These are phyloP conservation scores for Thraustochytrium sp. DNA, from an alignment of 352 stramenopile species.

Conservation along the genomic window DNA sequence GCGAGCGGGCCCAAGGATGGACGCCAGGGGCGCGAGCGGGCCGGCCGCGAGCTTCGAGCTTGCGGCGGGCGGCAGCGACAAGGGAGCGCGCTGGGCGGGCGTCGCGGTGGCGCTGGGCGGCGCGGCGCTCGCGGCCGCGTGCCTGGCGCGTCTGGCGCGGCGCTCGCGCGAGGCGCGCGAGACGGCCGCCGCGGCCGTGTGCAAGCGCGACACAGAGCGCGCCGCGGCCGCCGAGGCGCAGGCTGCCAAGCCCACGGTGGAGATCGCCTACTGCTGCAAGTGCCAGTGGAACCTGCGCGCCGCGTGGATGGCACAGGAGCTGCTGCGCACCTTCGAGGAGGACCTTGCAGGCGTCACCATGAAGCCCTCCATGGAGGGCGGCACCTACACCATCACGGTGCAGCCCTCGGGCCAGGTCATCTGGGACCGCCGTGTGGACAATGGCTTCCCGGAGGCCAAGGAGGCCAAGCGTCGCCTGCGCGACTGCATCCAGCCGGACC, in stretches of 20 bases:
- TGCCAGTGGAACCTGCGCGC: slow-evolving; percentile 79
- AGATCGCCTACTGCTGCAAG: slow-evolving; percentile 83
- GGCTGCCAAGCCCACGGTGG: slow-evolving; percentile 49
- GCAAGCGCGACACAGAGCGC: neutral
- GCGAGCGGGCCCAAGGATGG: no score
- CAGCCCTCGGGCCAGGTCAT: slow-evolving; percentile 60
- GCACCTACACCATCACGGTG: slow-evolving; percentile 43
- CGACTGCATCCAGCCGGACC: slow-evolving; percentile 70
- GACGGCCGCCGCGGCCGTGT: no score
- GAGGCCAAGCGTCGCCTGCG: slow-evolving; percentile 83
- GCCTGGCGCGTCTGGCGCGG: neutral
- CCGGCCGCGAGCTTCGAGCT: no score
- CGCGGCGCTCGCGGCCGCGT: neutral
- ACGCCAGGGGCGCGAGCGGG: no score
- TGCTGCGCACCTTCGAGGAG: slow-evolving; percentile 81
- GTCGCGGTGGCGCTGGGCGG: neutral
- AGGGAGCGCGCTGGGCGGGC: no score
- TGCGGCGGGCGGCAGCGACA: no score
- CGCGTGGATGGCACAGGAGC: slow-evolving; percentile 78
- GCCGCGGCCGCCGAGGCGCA: neutral
- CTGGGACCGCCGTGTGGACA: slow-evolving; percentile 70
- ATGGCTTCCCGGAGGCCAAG: slow-evolving; percentile 81
- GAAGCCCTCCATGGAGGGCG: slow-evolving; percentile 48
- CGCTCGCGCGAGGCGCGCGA: neutral
- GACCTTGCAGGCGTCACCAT: slow-evolving; percentile 58